A percentile compares a stretch with the other conserved stretches of the same genome.
These are phyloP conservation scores for Prunus salicina DNA, from an alignment of 306 rosid species.

Conservation along the genomic window DNA sequence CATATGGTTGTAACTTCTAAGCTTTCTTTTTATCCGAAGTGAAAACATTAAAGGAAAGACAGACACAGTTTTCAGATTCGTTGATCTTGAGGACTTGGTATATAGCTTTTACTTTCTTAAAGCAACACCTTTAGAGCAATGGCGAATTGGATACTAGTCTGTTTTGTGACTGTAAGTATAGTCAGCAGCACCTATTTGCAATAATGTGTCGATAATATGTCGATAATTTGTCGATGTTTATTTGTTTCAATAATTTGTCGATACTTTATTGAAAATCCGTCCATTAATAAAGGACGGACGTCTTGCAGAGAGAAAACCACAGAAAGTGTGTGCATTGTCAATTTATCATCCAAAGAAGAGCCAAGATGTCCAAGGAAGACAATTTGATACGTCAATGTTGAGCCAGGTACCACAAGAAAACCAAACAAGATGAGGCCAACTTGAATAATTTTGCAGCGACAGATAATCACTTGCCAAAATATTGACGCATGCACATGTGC, in stretches of 20 bases:
- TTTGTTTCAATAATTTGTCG: not conserved
- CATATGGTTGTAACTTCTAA: too few relatives aligned
- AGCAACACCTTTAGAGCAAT: constrained; percentile 3
- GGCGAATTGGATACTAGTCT: too few relatives aligned
- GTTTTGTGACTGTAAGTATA: too few relatives aligned
- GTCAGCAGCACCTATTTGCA: too few relatives aligned
- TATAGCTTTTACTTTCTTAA: not conserved
- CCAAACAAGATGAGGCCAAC: constrained; percentile 10
- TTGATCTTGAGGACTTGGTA: not conserved
- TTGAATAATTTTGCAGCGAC: constrained; percentile 7
- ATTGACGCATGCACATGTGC: constrained; percentile 16
- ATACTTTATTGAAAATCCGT: not conserved
- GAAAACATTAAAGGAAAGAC: too few relatives aligned
- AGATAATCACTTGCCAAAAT: constrained; percentile 10
- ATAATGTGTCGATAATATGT: not conserved
- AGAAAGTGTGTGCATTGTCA: not conserved
- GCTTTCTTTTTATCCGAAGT: too few relatives aligned
- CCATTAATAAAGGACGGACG: not conserved
- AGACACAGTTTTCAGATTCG: not conserved
- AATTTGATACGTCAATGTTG: not conserved
- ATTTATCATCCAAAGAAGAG: not conserved
- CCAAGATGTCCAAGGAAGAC: not conserved
- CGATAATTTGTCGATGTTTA: not conserved
- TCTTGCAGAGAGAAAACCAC: not conserved
- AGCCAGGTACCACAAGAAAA: not conserved